Percentiles rank a stretch among this genome's conserved stretches.
Conservation (phyloP, 2,329 filamentous ascomycete species). For the Diaporthe capsici region DNA sequence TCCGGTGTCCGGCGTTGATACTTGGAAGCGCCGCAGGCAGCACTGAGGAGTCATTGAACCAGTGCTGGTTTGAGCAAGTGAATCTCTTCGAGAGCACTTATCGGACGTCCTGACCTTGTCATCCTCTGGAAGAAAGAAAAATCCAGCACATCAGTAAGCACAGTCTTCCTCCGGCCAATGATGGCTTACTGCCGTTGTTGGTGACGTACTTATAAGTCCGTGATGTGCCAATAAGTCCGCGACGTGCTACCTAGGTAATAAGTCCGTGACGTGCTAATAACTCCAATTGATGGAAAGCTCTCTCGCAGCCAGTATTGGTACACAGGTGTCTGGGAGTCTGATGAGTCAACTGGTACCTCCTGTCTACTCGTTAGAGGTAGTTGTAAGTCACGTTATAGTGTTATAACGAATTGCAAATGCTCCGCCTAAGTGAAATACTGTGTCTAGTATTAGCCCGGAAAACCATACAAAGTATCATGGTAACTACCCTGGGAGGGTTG, state of each 20-base stretch:
- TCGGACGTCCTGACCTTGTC: too few species aligned
- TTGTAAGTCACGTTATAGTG: slow-evolving; percentile 33
- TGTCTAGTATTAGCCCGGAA: slow-evolving; percentile 37
- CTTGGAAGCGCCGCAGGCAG: too few species aligned
- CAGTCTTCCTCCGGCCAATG: not conserved
- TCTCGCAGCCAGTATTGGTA: slow-evolving; percentile 66
- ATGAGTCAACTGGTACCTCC: slow-evolving; percentile 73
- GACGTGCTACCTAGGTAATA: slow-evolving; percentile 53
- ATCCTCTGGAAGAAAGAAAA: too few species aligned
- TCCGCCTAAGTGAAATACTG: slow-evolving; percentile 75
- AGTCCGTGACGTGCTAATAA: slow-evolving; percentile 67
- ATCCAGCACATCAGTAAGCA: too few species aligned
- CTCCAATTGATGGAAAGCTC: slow-evolving; percentile 71
- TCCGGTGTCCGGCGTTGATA: too few species aligned
- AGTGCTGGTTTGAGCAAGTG: too few species aligned
- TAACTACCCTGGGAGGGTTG: too few species aligned
- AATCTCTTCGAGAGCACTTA: too few species aligned
- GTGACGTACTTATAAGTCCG: slow-evolving; percentile 71
- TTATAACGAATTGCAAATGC: slow-evolving; percentile 66
- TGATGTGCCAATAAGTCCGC: slow-evolving; percentile 59
- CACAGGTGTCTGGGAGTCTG: slow-evolving; percentile 67
- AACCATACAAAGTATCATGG: too few species aligned
- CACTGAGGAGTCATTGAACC: too few species aligned
- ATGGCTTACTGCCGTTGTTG: slow-evolving; percentile 62
- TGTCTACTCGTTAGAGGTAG: slow-evolving; percentile 50